Percentiles rank a stretch among this genome's conserved stretches.
Conservation (phyloP, 306 rosid genomes). For the Corylus americana region DNA sequence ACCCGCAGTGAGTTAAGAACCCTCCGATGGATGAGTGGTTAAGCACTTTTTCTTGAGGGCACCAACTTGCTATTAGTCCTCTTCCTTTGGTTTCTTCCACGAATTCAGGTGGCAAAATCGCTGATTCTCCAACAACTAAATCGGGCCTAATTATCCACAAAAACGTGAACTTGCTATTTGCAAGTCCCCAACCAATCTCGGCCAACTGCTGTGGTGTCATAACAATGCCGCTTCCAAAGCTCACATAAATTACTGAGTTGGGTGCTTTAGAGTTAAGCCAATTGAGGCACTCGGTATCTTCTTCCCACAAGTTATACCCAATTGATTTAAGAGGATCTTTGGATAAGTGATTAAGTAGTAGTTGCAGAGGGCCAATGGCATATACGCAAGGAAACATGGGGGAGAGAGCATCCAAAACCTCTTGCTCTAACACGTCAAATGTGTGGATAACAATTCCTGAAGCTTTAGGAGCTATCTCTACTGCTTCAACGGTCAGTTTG, state of each 20-base stretch:
- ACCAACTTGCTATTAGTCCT: slow-evolving; percentile 21
- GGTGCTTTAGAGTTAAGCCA: slow-evolving; percentile 17
- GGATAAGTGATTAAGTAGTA: background rate
- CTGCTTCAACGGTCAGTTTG: background rate
- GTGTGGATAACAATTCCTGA: slow-evolving; percentile 15
- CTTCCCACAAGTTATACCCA: slow-evolving; percentile 14
- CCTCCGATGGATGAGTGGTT: slow-evolving; percentile 13
- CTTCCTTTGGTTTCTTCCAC: slow-evolving; percentile 6
- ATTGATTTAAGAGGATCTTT: background rate
- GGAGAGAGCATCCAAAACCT: slow-evolving; percentile 17
- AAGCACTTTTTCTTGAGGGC: slow-evolving; percentile 20
- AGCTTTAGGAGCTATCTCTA: background rate
- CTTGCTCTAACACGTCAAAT: slow-evolving; percentile 8
- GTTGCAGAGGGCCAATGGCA: slow-evolving; percentile 18
- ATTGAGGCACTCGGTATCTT: slow-evolving; percentile 19
- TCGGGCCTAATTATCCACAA: slow-evolving; percentile 26
- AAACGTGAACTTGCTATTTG: slow-evolving; percentile 11
- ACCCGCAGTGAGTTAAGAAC: slow-evolving; percentile 16
- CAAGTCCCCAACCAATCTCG: slow-evolving; percentile 26
- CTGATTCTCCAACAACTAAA: background rate
- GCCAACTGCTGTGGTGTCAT: background rate
- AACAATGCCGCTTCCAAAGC: slow-evolving; percentile 3
- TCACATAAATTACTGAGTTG: slow-evolving; percentile 14
- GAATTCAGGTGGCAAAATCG: slow-evolving; percentile 3
- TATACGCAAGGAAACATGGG: background rate